Conservation (phyloP, 2,329 filamentous ascomycete species). For the Cladosporium sp. region DNA sequence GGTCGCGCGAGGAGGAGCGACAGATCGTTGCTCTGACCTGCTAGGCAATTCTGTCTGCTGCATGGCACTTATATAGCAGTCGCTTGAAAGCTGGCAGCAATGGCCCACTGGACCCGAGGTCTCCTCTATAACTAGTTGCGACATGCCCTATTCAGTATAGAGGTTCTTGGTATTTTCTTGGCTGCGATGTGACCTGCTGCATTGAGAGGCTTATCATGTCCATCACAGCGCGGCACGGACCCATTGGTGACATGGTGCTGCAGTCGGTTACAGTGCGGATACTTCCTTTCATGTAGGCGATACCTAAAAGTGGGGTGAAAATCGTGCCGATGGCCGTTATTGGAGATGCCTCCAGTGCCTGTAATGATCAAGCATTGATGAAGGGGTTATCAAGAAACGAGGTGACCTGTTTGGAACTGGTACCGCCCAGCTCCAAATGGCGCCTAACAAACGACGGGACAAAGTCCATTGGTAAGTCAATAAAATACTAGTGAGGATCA, state of each 20-base stretch:
- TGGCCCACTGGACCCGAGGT: not conserved
- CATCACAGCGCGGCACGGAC: constrained; percentile 4
- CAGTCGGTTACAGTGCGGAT: not conserved
- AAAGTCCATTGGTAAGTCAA: too few species aligned
- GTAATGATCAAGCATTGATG: too few species aligned
- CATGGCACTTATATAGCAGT: not conserved
- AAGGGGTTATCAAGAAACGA: too few species aligned
- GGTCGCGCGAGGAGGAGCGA: not conserved
- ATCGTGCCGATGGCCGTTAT: too few species aligned
- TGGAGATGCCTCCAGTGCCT: too few species aligned
- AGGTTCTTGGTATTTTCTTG: constrained; percentile 8
- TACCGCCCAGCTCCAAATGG: too few species aligned
- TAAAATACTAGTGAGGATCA: too few species aligned
- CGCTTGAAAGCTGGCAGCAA: not conserved
- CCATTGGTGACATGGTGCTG: not conserved
- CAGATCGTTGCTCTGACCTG: not conserved
- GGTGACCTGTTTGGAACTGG: too few species aligned
- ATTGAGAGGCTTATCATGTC: constrained; percentile 12
- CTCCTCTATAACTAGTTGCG: not conserved
- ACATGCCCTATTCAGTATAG: constrained; percentile 10
- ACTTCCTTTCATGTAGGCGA: too few species aligned
- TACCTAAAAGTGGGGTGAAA: too few species aligned
- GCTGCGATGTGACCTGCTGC: constrained; percentile 10
- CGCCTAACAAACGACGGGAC: too few species aligned
- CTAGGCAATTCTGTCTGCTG: not conserved